phyloP scores from a whole-genome alignment of 106 monocot species.

The Allium fistulosum region DNA sequence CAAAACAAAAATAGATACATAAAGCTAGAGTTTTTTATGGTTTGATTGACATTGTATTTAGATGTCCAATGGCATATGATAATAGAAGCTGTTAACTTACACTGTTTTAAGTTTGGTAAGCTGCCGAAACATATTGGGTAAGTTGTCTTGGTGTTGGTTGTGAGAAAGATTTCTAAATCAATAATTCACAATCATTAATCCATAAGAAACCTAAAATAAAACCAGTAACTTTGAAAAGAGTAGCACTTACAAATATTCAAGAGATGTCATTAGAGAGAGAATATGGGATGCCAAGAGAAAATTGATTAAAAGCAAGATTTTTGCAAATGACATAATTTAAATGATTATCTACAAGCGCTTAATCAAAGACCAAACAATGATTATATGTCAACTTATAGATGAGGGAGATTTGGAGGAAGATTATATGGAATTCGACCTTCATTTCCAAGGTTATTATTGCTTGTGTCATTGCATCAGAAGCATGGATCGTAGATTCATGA shows the following conservation, averaged over 20 bases:
- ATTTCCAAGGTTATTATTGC: conserved; percentile 59
- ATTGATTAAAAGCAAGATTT: conserved; percentile 47
- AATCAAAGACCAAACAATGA: not conserved
- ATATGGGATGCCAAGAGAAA: conserved; percentile 42
- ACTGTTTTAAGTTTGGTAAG: conserved; percentile 13
- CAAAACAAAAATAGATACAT: too few species aligned
- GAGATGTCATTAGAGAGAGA: conserved; percentile 41
- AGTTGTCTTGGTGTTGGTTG: conserved; percentile 15
- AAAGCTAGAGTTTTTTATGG: too few species aligned
- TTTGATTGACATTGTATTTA: conserved; percentile 24
- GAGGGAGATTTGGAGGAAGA: conserved; percentile 54
- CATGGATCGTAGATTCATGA: not conserved
- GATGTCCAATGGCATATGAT: not conserved
- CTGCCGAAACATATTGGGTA: conserved; percentile 15
- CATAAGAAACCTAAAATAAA: not conserved
- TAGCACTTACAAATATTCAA: conserved; percentile 45
- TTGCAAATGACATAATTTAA: conserved; percentile 16
- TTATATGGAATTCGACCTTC: conserved; percentile 43
- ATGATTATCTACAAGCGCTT: not conserved
- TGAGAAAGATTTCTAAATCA: conserved; percentile 22
- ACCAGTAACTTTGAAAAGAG: not conserved
- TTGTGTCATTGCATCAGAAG: conserved; percentile 44
- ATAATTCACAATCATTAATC: not conserved
- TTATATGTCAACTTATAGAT: conserved; percentile 34
- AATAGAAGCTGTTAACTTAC: conserved; percentile 7